Evolutionary conservation across 805 yeast genomes (phyloP).

Genomic region (Grigorovia humatica): DNA sequence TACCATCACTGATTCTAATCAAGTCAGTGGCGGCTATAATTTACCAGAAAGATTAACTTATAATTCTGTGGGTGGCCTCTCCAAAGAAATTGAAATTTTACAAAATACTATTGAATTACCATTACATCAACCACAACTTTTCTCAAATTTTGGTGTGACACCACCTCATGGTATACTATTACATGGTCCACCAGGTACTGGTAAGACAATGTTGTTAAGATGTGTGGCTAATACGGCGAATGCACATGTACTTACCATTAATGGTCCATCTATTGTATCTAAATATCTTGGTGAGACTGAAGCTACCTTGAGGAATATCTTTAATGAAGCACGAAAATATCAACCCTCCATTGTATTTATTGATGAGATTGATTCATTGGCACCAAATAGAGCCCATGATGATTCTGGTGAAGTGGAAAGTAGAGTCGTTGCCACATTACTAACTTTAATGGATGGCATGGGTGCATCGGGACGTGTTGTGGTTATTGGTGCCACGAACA

Average conservation of each 20-base stretch:
- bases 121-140: constrained; percentile 62
- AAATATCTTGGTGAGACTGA: constrained; percentile 95
- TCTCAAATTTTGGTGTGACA: constrained; percentile 72
- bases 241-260: constrained; percentile 77
- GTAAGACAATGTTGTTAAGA: constrained; percentile 79
- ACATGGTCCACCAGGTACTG: constrained; percentile 97
- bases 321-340: constrained; percentile 72
- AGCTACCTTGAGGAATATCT: constrained; percentile 65
- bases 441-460: constrained; percentile 74
- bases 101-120: constrained; percentile 71
- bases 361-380: constrained; percentile 90
- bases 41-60: constrained; percentile 39
- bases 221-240: constrained; percentile 70
- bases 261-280: constrained; percentile 87
- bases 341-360: constrained; percentile 84
- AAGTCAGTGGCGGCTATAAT: constrained; percentile 32
- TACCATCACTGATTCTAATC: constrained; percentile 13
- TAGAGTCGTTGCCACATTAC: constrained; percentile 78
- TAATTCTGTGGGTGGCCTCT: constrained; percentile 66
- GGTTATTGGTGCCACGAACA: constrained; percentile 61
- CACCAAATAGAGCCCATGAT: constrained; percentile 74
- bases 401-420: constrained; percentile 87
- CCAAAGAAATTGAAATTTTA: constrained; percentile 48
- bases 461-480: constrained; percentile 56
- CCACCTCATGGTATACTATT: constrained; percentile 91